phyloP scores from a whole-genome alignment of 805 yeast species.

The Lipomyces yamadae region DNA sequence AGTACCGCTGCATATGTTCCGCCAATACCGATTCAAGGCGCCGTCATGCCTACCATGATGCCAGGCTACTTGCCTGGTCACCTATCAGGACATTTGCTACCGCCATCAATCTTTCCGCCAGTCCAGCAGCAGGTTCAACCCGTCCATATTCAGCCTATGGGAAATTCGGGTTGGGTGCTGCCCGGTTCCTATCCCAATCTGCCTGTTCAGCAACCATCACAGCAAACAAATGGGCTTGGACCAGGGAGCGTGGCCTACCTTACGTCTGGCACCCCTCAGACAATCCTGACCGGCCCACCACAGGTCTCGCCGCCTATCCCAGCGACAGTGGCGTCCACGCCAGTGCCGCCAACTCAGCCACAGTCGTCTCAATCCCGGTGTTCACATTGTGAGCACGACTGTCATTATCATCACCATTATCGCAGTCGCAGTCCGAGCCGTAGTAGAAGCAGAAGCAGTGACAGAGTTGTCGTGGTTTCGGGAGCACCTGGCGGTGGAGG shows the following conservation, averaged over 20 bases:
- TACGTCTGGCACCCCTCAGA: not conserved
- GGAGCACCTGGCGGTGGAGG: constrained; percentile 12
- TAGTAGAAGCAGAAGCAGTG: constrained; percentile 7
- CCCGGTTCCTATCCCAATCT: not conserved
- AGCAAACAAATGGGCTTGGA: not conserved
- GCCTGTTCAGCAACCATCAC: not conserved
- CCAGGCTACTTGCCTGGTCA: not conserved
- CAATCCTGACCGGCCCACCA: not conserved
- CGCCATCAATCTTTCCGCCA: not conserved
- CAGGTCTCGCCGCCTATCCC: not conserved
- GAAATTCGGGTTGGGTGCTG: not conserved
- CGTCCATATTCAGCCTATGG: not conserved
- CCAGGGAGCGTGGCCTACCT: not conserved
- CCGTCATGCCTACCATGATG: not conserved
- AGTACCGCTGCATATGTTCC: not conserved
- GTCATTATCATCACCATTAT: constrained; percentile 3
- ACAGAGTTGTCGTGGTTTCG: constrained; percentile 9
- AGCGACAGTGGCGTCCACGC: too few relatives aligned
- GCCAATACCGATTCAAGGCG: not conserved
- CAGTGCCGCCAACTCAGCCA: not conserved
- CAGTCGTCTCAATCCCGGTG: not conserved
- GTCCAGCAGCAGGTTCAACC: not conserved
- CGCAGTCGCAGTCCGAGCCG: constrained; percentile 4
- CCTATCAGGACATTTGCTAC: not conserved
- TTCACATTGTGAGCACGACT: constrained; percentile 4